Conservation (phyloP, 2,329 filamentous ascomycete genomes). For the Diaporthe ampelina region DNA sequence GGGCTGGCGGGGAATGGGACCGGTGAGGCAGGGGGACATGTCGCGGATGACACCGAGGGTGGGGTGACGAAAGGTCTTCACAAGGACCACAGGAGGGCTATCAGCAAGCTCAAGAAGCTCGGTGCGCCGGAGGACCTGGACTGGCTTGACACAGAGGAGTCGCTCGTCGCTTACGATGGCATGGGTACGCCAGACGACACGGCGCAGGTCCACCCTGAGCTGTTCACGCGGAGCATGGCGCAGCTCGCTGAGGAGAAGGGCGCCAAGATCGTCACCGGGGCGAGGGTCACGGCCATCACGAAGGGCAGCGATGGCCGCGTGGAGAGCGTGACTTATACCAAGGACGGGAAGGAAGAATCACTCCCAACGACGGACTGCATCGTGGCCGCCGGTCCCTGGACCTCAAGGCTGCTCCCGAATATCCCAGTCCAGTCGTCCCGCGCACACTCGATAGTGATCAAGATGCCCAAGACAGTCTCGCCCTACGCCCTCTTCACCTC, state of each 20-base stretch:
- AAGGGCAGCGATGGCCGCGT: constrained; percentile 44
- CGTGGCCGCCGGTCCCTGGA: constrained; percentile 62
- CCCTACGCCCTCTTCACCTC: constrained; percentile 79
- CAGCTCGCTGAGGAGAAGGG: constrained; percentile 74
- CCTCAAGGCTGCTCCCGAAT: constrained; percentile 56
- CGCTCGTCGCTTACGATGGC: constrained; percentile 55
- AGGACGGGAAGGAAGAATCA: constrained; percentile 42
- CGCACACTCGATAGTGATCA: constrained; percentile 62
- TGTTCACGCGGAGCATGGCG: constrained; percentile 82
- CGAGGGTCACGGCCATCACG: constrained; percentile 48
- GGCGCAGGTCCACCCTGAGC: constrained; percentile 83
- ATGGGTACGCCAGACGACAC: constrained; percentile 70
- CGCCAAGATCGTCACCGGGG: constrained; percentile 62
- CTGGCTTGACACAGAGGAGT: constrained; percentile 73
- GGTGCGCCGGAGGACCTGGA: constrained; percentile 72
- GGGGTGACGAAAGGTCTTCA: constrained; percentile 38
- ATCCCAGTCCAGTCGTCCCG: constrained; percentile 58
- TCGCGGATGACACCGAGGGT: constrained; percentile 3
- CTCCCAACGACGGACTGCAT: constrained; percentile 50
- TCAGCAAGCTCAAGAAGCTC: constrained; percentile 45
- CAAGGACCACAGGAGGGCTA: constrained; percentile 46
- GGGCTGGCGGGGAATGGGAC: not conserved
- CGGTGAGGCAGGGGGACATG: not conserved
- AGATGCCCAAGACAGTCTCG: constrained; percentile 59
- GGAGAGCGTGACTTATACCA: constrained; percentile 41